These are phyloP conservation scores for Arctium minus DNA, from an alignment of 129 eudicot species.

Conservation along the genomic window DNA sequence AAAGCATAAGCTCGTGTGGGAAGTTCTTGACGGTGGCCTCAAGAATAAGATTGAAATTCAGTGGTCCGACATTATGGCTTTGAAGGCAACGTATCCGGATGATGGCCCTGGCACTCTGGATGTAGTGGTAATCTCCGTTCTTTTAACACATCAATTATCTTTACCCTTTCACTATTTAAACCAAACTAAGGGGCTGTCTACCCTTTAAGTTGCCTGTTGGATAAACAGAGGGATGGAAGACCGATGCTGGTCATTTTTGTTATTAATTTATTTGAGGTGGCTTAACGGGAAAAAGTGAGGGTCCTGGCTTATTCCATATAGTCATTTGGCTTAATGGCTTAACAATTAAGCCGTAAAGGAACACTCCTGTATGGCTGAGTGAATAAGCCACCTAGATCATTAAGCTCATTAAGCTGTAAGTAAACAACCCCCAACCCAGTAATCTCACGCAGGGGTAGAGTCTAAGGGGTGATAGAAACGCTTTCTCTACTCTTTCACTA, in stretches of 20 bases:
- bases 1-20: conserved; percentile 98
- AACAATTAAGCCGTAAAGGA: neutral
- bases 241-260: neutral
- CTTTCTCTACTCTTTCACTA: neutral
- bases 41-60: conserved; percentile 94
- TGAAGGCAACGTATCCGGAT: conserved; percentile 84
- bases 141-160: neutral
- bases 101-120: conserved; percentile 90
- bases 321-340: neutral
- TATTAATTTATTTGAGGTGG: neutral
- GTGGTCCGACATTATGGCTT: conserved; percentile 93
- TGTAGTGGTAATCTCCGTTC: conserved; percentile 65
- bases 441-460: no score
- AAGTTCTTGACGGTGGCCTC: conserved; percentile 96
- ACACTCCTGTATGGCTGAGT: neutral
- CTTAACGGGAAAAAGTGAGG: neutral
- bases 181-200: neutral
- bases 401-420: neutral
- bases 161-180: neutral
- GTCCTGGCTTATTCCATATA: neutral
- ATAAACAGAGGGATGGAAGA: neutral
- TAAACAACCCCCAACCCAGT: no score
- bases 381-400: neutral
- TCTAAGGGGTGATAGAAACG: neutral
- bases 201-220: neutral